Evolutionary conservation across 225 moss, liverwort and hornwort species (phyloP).

Genomic region (Ulota crispa): DNA sequence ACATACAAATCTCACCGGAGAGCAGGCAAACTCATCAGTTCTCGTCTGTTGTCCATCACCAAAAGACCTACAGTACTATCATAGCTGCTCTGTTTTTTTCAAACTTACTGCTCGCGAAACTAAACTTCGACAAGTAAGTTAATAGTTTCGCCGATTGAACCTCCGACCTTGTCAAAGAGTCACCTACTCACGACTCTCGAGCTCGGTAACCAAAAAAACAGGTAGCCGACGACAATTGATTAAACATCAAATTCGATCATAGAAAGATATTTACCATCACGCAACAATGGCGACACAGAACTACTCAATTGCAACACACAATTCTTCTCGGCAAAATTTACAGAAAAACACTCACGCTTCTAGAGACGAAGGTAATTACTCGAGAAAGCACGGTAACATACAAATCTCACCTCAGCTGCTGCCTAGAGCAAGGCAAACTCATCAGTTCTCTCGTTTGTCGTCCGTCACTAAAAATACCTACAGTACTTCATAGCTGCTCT

Average conservation of each 20-base stretch:
- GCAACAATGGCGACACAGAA: not conserved
- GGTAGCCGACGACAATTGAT: no score
- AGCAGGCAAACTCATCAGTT: constrained; percentile 10
- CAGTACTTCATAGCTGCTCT: no score
- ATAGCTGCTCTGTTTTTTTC: not conserved
- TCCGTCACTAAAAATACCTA: no score
- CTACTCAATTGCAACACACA: constrained; percentile 1
- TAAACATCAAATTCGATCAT: not conserved
- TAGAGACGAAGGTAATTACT: no score
- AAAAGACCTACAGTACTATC: not conserved
- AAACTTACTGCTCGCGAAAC: constrained; percentile 11
- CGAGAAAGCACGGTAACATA: not conserved
- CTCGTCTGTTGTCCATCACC: not conserved
- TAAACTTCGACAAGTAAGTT: not conserved
- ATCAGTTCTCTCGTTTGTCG: no score
- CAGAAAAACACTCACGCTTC: not conserved
- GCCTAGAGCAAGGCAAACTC: no score
- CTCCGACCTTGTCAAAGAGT: not conserved
- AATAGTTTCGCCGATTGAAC: no score
- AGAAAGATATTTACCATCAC: not conserved
- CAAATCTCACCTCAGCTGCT: no score
- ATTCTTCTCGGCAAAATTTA: constrained; percentile 14
- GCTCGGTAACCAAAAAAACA: not conserved
- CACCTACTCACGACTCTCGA: not conserved
- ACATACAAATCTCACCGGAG: constrained; percentile 26